Percentiles rank a stretch among this genome's conserved stretches.
phyloP scores from a whole-genome alignment of 2,329 filamentous ascomycete species.

The Aspergillus pseudoterreus region DNA sequence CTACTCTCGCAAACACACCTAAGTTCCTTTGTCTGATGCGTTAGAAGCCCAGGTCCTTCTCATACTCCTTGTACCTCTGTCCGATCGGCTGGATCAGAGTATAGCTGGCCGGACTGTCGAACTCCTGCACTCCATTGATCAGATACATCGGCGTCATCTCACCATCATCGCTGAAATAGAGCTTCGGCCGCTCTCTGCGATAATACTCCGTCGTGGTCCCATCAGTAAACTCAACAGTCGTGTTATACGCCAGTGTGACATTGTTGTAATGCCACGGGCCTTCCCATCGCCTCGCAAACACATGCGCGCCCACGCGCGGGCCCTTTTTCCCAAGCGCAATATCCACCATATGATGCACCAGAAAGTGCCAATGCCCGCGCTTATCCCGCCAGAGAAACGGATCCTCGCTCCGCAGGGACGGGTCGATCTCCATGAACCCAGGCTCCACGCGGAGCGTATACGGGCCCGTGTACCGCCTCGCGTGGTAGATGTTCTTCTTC shows the following conservation, averaged over 20 bases:
- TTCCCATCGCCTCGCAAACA: conserved; percentile 24
- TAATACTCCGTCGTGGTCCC: conserved; percentile 39
- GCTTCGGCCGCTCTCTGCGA: conserved; percentile 47
- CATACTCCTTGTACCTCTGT: conserved; percentile 4
- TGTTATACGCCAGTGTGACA: conserved; percentile 25
- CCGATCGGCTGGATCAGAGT: conserved; percentile 43
- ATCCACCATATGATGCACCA: conserved; percentile 33
- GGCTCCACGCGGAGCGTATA: conserved; percentile 10
- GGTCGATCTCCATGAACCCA: conserved; percentile 4
- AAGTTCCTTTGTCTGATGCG: too few species aligned
- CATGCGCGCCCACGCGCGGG: conserved; percentile 32
- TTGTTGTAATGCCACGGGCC: conserved; percentile 32
- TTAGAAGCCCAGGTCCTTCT: neutral
- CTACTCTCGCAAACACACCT: too few species aligned
- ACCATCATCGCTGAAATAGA: conserved; percentile 48
- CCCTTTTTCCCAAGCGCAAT: conserved; percentile 23
- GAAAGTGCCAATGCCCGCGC: conserved; percentile 32
- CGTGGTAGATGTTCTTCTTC: conserved; percentile 14
- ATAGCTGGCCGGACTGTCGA: conserved; percentile 30
- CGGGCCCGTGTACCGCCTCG: conserved; percentile 6
- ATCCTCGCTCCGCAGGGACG: conserved; percentile 26
- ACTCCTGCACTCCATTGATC: conserved; percentile 47
- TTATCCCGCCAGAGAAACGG: conserved; percentile 36
- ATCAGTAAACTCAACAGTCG: conserved; percentile 35
- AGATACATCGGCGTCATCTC: conserved; percentile 47